Base-by-base conservation (phyloP, 108 stramenopile genomes). In the Conticribra weissflogii region DNA sequence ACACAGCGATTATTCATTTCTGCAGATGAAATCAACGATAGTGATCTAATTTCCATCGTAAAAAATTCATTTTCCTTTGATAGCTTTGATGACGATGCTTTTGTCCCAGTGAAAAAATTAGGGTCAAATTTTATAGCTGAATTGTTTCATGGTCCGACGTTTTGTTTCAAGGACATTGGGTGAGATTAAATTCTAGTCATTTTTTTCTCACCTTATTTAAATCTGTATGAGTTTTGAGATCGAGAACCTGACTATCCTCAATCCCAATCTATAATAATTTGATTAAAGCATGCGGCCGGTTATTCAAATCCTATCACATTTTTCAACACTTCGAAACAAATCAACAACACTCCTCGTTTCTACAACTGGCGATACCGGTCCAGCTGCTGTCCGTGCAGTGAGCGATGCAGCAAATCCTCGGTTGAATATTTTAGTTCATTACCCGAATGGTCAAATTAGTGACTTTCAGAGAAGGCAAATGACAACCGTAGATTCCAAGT, bases 131-230 rank as follows among this genome's bases (percentile, higher is more conserved):
- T 73, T 59, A 66, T 97, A 18, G 85, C 86, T 17, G 96, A 97
- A 77, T 66, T 97, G 49, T 97, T 94, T 71, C 93, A 95, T 79
- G 96, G 96, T 23, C 93, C 96, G 16, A 94, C 96, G 1, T 82
- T 84, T 77, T 94, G 94, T 71, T 97, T 97, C 82, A 97, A 97
- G 78, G 96, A 97, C 71, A 65, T 97, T 27, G 94, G 96, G 71
- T 76, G 46, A 65, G 73, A 45, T 53, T 27, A 19, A n/a, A n/a
- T n/a, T n/a, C n/a, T n/a, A n/a, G n/a, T n/a, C n/a, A n/a, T n/a
- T n/a, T n/a, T n/a, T n/a, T n/a, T n/a, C n/a, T n/a, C n/a, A n/a
- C n/a, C n/a, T 34, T 5, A 44, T 54, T 56, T 19, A 36, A 49
- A 34, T 16, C 45, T 71, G 1, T 45, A 47, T 57, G 4, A 31